phyloP scores from a whole-genome alignment of 129 eudicot species.

The Flaveria trinervia region DNA sequence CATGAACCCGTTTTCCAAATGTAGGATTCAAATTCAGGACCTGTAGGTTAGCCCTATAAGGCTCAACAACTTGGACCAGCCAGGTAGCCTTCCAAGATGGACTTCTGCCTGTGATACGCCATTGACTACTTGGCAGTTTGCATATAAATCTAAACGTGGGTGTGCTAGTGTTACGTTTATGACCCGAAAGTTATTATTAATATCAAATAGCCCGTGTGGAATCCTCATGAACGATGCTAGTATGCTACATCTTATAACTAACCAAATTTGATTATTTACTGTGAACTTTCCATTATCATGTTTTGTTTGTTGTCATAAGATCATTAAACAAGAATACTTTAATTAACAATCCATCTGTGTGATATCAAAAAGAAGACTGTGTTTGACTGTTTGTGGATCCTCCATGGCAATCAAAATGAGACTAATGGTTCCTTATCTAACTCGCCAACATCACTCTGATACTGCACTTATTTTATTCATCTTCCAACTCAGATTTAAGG shows the following conservation, averaged over 20 bases:
- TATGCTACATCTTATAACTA: not conserved
- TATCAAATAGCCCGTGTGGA: not conserved
- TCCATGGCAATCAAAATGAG: not conserved
- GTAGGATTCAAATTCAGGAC: too few species aligned
- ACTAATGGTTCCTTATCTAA: constrained; percentile 1
- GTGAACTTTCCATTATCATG: not conserved
- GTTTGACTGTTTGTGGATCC: not conserved
- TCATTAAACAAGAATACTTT: not conserved
- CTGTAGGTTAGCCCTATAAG: too few species aligned
- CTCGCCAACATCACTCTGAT: not conserved
- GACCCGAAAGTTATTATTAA: not conserved
- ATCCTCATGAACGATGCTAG: not conserved
- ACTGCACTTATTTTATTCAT: not conserved
- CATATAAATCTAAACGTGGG: not conserved
- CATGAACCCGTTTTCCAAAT: not conserved
- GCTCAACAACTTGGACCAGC: too few species aligned
- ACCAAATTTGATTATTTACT: not conserved
- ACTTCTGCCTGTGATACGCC: not conserved
- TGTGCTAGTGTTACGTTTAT: not conserved
- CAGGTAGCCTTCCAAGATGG: not conserved
- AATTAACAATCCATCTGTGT: not conserved
- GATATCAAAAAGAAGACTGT: not conserved
- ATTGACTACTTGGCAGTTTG: not conserved
- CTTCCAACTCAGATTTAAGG: not conserved
- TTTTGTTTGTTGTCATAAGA: not conserved